These are phyloP conservation scores for Cordyceps javanica DNA, from an alignment of 2,329 filamentous ascomycete genomes.

Conservation along the genomic window DNA sequence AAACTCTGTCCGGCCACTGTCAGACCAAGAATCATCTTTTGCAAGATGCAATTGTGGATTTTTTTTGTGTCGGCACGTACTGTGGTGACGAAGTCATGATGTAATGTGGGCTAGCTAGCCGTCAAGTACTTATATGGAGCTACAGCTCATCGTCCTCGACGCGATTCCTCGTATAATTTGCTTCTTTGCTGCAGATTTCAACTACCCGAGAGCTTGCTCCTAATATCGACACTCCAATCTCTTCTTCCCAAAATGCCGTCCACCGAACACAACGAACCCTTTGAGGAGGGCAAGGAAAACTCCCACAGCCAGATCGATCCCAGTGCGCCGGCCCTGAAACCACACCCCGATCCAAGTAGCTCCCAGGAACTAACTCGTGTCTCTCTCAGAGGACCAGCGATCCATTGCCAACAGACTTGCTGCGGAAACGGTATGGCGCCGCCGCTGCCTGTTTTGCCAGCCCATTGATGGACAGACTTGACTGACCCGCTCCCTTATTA, in stretches of 20 bases:
- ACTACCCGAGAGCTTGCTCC: too few relatives aligned
- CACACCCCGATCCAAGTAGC: background rate
- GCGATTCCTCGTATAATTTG: too few relatives aligned
- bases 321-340: conserved; percentile 42
- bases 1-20: too few relatives aligned
- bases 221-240: too few relatives aligned
- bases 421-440: conserved; percentile 43
- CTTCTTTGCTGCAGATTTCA: too few relatives aligned
- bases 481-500: background rate
- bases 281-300: conserved; percentile 61
- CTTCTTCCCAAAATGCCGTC: background rate
- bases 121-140: conserved; percentile 5
- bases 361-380: conserved; percentile 13
- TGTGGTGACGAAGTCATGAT: conserved; percentile 11
- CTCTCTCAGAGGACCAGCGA: conserved; percentile 53
- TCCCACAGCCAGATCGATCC: conserved; percentile 62
- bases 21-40: background rate
- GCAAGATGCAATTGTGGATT: conserved; percentile 2
- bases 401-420: conserved; percentile 61
- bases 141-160: background rate
- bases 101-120: conserved; percentile 8
- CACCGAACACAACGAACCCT: conserved; percentile 25
- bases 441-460: too few relatives aligned
- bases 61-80: background rate
- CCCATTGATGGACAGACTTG: too few relatives aligned